phyloP scores from a whole-genome alignment of 2,329 filamentous ascomycete genomes.

The Mycosphaerella sp. region DNA sequence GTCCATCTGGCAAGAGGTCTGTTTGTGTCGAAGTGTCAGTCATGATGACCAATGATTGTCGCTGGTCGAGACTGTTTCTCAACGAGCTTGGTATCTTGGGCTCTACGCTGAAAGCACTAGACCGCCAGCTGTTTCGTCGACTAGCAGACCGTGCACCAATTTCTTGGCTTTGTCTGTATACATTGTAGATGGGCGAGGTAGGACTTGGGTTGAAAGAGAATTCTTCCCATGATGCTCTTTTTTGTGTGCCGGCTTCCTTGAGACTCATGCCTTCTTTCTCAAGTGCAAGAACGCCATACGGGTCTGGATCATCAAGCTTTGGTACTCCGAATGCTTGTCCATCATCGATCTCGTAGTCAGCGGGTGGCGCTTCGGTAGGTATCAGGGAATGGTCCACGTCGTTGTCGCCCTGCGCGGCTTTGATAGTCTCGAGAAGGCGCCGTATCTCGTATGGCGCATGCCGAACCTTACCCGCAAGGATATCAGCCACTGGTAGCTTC shows the following conservation, averaged over 20 bases:
- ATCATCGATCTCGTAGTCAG: slow-evolving; percentile 59
- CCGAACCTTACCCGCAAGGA: slow-evolving; percentile 55
- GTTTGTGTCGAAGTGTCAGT: slow-evolving; percentile 32
- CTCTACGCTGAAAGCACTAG: slow-evolving; percentile 23
- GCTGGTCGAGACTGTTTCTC: slow-evolving; percentile 28
- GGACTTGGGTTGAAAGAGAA: slow-evolving; percentile 78
- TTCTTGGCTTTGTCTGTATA: slow-evolving; percentile 58
- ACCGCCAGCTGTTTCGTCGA: slow-evolving; percentile 61
- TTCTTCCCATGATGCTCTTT: slow-evolving; percentile 66
- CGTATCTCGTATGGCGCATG: slow-evolving; percentile 52
- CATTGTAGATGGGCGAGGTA: slow-evolving; percentile 62
- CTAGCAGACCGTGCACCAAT: slow-evolving; percentile 32
- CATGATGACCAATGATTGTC: slow-evolving; percentile 21
- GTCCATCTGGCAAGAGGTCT: slow-evolving; percentile 17
- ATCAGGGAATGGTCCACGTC: slow-evolving; percentile 66
- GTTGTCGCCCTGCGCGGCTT: slow-evolving; percentile 74
- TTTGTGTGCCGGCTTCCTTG: slow-evolving; percentile 74
- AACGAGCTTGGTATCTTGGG: slow-evolving; percentile 30
- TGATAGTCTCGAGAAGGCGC: slow-evolving; percentile 73
- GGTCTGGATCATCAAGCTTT: slow-evolving; percentile 75
- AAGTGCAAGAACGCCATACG: slow-evolving; percentile 84
- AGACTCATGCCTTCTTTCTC: slow-evolving; percentile 87
- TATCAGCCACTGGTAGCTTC: slow-evolving; percentile 55
- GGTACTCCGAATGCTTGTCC: slow-evolving; percentile 68
- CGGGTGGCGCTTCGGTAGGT: slow-evolving; percentile 65